Percentiles rank a stretch among this genome's conserved stretches.
Evolutionary conservation across 495 filamentous ascomycete genomes (phyloP).

Genomic region (Penicillium bovifimosum): DNA sequence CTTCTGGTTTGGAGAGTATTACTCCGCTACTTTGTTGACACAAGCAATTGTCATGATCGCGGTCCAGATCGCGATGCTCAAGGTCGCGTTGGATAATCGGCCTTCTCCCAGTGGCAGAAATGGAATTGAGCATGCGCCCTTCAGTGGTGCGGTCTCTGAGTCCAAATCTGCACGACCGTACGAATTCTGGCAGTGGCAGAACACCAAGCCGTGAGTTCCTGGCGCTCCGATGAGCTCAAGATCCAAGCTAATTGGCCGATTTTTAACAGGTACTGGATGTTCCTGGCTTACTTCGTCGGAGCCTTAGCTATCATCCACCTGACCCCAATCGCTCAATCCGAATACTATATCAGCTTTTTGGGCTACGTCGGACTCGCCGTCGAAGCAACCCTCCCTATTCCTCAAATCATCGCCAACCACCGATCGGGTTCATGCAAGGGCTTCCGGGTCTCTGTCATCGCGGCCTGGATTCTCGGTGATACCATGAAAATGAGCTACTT

Average conservation of each 20-base stretch:
- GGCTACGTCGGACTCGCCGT: conserved; percentile 82
- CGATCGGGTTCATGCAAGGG: conserved; percentile 77
- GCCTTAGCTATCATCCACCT: conserved; percentile 65
- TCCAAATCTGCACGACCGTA: conserved; percentile 57
- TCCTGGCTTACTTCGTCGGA: conserved; percentile 65
- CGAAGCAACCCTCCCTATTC: conserved; percentile 84
- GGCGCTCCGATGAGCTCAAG: not conserved
- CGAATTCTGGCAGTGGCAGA: conserved; percentile 92
- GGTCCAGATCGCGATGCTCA: conserved; percentile 76
- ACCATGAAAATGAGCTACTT: conserved; percentile 96
- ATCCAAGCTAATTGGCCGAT: conserved; percentile 1
- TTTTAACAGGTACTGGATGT: conserved; percentile 73
- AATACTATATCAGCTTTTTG: conserved; percentile 62
- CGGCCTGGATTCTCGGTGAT: conserved; percentile 86
- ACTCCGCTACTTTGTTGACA: conserved; percentile 70
- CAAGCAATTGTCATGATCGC: conserved; percentile 84
- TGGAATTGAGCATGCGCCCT: conserved; percentile 42
- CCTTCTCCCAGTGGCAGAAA: conserved; percentile 57
- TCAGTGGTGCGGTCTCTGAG: conserved; percentile 26
- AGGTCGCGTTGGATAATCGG: conserved; percentile 84
- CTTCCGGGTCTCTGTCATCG: conserved; percentile 80
- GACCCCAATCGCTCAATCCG: conserved; percentile 54
- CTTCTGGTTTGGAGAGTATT: conserved; percentile 89
- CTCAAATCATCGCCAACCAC: conserved; percentile 80
- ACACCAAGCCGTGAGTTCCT: conserved; percentile 62